Evolutionary conservation across 2,329 filamentous ascomycete genomes (phyloP), one percentile per base, ranked within the genome.

Genomic region (Microsporum canis): DNA sequence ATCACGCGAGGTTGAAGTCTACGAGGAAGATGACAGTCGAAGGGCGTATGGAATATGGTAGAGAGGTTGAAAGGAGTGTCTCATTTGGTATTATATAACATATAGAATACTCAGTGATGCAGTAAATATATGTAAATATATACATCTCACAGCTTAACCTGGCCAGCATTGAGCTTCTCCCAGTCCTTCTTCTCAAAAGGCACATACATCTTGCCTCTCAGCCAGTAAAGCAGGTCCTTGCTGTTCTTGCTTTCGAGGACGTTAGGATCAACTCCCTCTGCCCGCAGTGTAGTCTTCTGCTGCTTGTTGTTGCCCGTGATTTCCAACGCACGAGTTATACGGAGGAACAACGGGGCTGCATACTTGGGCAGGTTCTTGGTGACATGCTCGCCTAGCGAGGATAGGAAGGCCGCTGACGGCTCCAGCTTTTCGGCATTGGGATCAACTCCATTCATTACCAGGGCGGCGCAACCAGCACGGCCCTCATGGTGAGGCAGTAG

Each of bases 291-390:
- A 64, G 87, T 83, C 74, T 96, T 96, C 75, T 91, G 87, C 76
- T 95, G 88, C 79, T 96, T 96, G 69, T 90, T 88, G 56, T 90
- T 96, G 0, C 90, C 89, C 3, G 91, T 95, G 0, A 84, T 80
- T 68, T 87, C 83, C 65, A 84, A 80, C 31, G 81, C 79, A 31
- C 75, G 78, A 5, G 86, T 80, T 4, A 91, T 73, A 10, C 91
- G 80, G 56, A 96, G 71, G 74, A 95, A 96, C 0, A 94, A 67
- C 0, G 91, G 91, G 3, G 86, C 81, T 0, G 90, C 89, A 68
- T 88, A 95, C 57, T 79, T 81, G 0, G 91, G 90, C 31, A 95
- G 76, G 5, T 76, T 76, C 5, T 73, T 71, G 12, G 76, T 69
- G 0, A 81, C 81, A 67, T 90, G 85, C 0, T 74, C 68, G 0